Conservation (phyloP, 164 flowering plant genomes). For the Paratinospora sagittata region DNA sequence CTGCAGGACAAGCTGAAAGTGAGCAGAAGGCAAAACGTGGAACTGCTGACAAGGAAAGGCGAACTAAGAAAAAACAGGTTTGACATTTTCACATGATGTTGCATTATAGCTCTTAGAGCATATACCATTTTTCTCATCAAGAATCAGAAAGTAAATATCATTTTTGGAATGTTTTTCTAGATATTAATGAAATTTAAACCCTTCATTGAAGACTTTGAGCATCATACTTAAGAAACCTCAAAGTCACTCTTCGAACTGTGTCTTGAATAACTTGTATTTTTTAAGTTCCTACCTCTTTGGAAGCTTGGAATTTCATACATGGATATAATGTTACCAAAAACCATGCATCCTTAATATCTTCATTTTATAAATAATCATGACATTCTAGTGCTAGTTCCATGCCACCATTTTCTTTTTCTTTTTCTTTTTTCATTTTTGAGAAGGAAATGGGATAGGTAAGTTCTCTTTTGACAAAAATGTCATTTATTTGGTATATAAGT, state of each 20-base stretch:
- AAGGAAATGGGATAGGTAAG: background rate
- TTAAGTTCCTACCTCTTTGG: background rate
- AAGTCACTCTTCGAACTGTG: background rate
- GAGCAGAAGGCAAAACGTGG: constrained; percentile 80
- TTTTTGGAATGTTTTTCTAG: no score
- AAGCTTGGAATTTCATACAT: background rate
- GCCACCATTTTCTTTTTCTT: no score
- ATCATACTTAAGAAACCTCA: no score
- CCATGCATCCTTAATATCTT: no score
- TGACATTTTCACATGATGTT: background rate
- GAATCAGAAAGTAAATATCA: no score
- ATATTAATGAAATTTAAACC: no score
- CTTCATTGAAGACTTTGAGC: background rate
- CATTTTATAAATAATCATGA: no score
- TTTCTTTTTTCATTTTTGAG: background rate
- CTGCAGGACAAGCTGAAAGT: constrained; percentile 68
- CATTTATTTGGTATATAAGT: no score
- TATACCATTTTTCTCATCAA: background rate
- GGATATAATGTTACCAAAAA: background rate
- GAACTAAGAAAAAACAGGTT: constrained; percentile 93
- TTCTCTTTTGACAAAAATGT: background rate
- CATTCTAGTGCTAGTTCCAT: no score
- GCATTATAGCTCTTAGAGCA: background rate
- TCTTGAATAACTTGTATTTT: background rate
- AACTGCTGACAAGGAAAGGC: constrained; percentile 70